Evolutionary conservation across 441 rosid genomes (phyloP), one percentile per base, ranked within the genome.

Genomic region (Theobroma grandiflorum): DNA sequence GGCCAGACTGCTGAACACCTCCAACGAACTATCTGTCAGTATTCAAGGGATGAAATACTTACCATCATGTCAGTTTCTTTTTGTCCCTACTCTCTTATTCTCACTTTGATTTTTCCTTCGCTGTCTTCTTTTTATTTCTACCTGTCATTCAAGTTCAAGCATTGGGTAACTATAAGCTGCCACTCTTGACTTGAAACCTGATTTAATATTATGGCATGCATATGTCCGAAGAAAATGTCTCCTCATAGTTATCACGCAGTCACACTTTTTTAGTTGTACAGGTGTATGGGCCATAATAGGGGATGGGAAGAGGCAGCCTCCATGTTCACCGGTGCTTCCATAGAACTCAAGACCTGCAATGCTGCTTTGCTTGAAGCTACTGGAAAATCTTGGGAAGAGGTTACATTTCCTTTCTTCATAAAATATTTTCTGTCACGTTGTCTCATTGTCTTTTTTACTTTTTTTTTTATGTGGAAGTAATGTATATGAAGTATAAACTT

Each of bases 231-330:
- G 55, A 49, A 49, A 47, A 70, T 52, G 4, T 52, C 31, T 52
- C 8, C 61, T 72, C 7, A 8, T 50, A 50, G 42, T 72, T 16
- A 33, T 52, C 18, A 10, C 15, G 18, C 9, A 16, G 35, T 72
- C 18, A 52, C 31, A 4, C 45, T 52, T 18, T 20, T 35, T 35
- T 53, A 35, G 45, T 50, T n/a, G 31, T 45, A 16, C 84, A 95
- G 98, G 99, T 96, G 99, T 82, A 95, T 94, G 99, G 98, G 98
- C 72, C 99, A 96, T 82, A 96, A 96, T 82, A 92, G 90, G 62
- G 98, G 99, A 35, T 96, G 99, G 99, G 99, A 96, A 87, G 99
- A 96, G 84, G 99, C 98, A 9, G 98, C 99, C 49, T 96, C 98
- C 26, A 79, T 92, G 91, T 86, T 96, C 74, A 79, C 91, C 33